Conservation (phyloP, 1,139 yeast genomes). For the Sugiyamaella novakii region DNA sequence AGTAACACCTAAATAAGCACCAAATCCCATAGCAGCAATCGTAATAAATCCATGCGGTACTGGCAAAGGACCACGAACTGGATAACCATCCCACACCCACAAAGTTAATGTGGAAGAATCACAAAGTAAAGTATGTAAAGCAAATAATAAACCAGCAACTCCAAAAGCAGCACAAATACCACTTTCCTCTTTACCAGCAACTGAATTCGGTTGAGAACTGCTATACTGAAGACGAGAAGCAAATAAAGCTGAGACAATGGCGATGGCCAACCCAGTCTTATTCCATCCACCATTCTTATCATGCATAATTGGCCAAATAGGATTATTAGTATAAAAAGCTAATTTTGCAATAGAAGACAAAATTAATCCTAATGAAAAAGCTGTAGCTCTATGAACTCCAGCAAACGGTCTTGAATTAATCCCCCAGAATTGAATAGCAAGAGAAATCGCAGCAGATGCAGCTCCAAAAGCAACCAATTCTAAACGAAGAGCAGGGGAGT, state of each 20-base stretch:
- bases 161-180: slow-evolving; percentile 62
- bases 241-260: slow-evolving; percentile 62
- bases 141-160: slow-evolving; percentile 74
- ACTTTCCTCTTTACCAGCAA: slow-evolving; percentile 36
- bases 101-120: slow-evolving; percentile 83
- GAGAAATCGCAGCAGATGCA: slow-evolving; percentile 61
- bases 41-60: slow-evolving; percentile 83
- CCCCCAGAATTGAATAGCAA: slow-evolving; percentile 60
- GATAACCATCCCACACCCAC: slow-evolving; percentile 97
- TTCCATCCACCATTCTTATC: slow-evolving; percentile 85
- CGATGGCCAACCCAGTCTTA: slow-evolving; percentile 66
- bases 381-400: slow-evolving; percentile 56
- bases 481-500: slow-evolving; percentile 69
- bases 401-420: slow-evolving; percentile 50
- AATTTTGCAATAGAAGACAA: slow-evolving; percentile 74
- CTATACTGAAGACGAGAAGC: slow-evolving; percentile 46
- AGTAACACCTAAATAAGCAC: slow-evolving; percentile 52
- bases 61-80: slow-evolving; percentile 83
- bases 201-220: slow-evolving; percentile 31
- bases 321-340: slow-evolving; percentile 81
- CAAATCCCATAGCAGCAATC: slow-evolving; percentile 60
- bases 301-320: slow-evolving; percentile 95
- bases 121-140: slow-evolving; percentile 70
- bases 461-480: slow-evolving; percentile 67
- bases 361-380: slow-evolving; percentile 73